Evolutionary conservation across 768 basidiomycete species (phyloP).

Genomic region (Macrolepiota albuminosa): DNA sequence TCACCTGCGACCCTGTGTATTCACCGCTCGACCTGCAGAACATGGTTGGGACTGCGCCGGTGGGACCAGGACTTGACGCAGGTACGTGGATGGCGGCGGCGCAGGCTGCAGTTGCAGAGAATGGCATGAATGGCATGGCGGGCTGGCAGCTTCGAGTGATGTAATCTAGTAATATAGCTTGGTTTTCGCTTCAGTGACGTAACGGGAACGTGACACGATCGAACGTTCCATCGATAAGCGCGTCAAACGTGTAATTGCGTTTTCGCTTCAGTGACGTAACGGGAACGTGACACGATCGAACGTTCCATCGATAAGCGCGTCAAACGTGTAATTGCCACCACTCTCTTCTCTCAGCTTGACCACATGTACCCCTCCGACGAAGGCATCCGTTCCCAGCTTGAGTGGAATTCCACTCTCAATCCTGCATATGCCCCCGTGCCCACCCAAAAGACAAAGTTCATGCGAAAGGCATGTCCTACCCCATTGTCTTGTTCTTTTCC

Average conservation of each 20-base stretch:
- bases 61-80: conserved; percentile 48
- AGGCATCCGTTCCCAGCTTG: conserved; percentile 72
- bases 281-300: conserved; percentile 11
- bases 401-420: conserved; percentile 86
- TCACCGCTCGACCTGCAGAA: conserved; percentile 59
- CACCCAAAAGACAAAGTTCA: conserved; percentile 76
- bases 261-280: conserved; percentile 7
- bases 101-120: conserved; percentile 63
- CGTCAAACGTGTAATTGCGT: conserved; percentile 16
- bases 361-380: conserved; percentile 56
- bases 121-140: conserved; percentile 57
- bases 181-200: conserved; percentile 6
- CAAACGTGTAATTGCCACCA: not conserved
- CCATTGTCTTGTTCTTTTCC: not conserved
- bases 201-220: conserved; percentile 11
- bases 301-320: conserved; percentile 17
- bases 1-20: conserved; percentile 80
- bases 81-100: conserved; percentile 70
- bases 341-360: conserved; percentile 9
- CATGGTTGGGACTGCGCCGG: conserved; percentile 42
- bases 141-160: conserved; percentile 81
- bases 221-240: too few relatives aligned
- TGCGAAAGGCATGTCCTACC: conserved; percentile 72
- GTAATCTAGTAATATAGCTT: conserved; percentile 35
- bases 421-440: conserved; percentile 67